Percentiles rank a stretch among this genome's conserved stretches.
phyloP scores from a whole-genome alignment of 2,329 filamentous ascomycete genomes.

The Piedraia hortae region DNA sequence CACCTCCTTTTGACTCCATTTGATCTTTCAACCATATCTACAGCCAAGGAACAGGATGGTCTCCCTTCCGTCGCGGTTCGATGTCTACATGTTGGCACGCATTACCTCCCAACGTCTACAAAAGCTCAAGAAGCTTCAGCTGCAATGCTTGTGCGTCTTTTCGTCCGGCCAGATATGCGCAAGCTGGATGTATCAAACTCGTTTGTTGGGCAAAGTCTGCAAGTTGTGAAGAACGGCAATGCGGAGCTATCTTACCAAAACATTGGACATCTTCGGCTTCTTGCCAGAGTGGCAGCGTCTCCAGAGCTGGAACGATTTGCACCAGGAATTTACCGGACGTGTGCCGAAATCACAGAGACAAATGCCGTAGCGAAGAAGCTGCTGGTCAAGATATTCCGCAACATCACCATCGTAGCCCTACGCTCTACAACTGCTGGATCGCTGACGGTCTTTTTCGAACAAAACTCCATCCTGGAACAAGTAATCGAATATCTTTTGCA shows the following conservation, averaged over 20 bases:
- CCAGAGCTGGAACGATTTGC: slow-evolving; percentile 44
- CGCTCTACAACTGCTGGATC: slow-evolving; percentile 11
- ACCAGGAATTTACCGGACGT: slow-evolving; percentile 34
- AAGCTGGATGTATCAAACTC: slow-evolving; percentile 38
- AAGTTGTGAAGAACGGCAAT: slow-evolving; percentile 2
- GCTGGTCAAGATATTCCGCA: slow-evolving; percentile 60
- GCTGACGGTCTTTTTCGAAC: slow-evolving; percentile 8
- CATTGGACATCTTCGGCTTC: slow-evolving; percentile 52
- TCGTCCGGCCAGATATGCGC: slow-evolving; percentile 75
- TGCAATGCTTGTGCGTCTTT: slow-evolving; percentile 49
- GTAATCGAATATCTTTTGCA: slow-evolving; percentile 61
- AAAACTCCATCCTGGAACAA: slow-evolving; percentile 33
- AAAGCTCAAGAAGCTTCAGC: slow-evolving; percentile 83
- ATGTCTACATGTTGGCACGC: slow-evolving; percentile 41
- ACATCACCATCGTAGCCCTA: slow-evolving; percentile 39
- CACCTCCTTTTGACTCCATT: slow-evolving; percentile 44
- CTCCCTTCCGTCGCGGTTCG: slow-evolving; percentile 44
- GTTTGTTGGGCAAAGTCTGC: slow-evolving; percentile 20
- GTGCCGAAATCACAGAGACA: slow-evolving; percentile 33
- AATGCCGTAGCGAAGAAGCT: slow-evolving; percentile 54
- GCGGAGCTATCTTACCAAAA: slow-evolving; percentile 31
- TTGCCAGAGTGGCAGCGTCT: slow-evolving; percentile 46
- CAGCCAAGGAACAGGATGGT: slow-evolving; percentile 15
- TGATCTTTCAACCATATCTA: slow-evolving; percentile 63
- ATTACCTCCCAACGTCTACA: slow-evolving; percentile 45